phyloP scores from a whole-genome alignment of 495 filamentous ascomycete genomes.

The Hypoxylon cercidicola region DNA sequence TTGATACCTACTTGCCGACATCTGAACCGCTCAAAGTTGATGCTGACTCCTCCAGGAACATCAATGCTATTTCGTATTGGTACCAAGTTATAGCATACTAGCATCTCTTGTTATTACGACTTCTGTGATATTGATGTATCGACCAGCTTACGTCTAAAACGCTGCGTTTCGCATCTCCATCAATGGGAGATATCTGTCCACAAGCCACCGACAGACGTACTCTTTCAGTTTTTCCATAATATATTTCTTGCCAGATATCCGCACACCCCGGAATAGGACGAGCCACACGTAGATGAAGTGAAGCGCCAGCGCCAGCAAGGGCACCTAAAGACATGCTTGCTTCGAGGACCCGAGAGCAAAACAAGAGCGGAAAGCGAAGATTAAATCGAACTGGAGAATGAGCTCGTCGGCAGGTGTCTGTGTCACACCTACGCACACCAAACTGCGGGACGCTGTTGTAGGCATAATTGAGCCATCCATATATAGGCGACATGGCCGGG shows the following conservation, averaged over 20 bases:
- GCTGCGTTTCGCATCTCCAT: rapidly evolving
- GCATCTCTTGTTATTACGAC: background rate
- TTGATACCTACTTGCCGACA: slow-evolving; percentile 4
- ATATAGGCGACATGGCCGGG: slow-evolving; percentile 6
- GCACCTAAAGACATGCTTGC: slow-evolving; percentile 16
- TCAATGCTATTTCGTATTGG: background rate
- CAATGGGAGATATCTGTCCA: slow-evolving; percentile 9
- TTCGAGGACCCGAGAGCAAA: slow-evolving; percentile 18
- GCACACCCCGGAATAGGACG: background rate
- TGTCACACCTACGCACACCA: slow-evolving; percentile 12
- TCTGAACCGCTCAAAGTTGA: slow-evolving; percentile 6
- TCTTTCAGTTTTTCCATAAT: background rate
- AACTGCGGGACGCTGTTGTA: slow-evolving; percentile 20
- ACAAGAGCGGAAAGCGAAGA: slow-evolving; percentile 24
- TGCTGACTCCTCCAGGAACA: slow-evolving; percentile 1
- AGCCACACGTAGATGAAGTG: slow-evolving; percentile 18
- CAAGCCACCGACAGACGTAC: background rate
- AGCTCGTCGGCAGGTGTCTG: slow-evolving; percentile 11
- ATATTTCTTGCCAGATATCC: background rate
- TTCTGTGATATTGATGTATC: background rate
- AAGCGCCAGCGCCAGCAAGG: slow-evolving; percentile 15
- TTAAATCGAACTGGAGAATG: slow-evolving; percentile 7
- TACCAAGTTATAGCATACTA: background rate
- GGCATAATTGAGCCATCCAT: slow-evolving; percentile 20
- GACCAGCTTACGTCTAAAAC: slow-evolving; percentile 12